phyloP scores from a whole-genome alignment of 169 alveolate species.

The Perkinsus olseni region DNA sequence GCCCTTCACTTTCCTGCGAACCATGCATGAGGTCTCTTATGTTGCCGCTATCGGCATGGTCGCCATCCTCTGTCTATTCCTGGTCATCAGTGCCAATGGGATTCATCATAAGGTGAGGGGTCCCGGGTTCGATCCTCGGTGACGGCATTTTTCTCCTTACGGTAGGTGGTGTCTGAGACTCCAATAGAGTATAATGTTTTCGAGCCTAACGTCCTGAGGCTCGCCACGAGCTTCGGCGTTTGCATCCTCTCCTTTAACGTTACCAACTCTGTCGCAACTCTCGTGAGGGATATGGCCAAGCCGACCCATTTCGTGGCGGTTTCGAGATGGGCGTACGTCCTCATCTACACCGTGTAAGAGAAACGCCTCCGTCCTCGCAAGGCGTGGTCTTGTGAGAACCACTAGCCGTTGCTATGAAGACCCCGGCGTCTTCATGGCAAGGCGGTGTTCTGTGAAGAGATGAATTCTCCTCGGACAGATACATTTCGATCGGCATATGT shows the following conservation, averaged over 20 bases:
- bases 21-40: neutral
- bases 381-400: too few species aligned
- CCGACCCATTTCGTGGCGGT: neutral
- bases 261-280: neutral
- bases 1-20: neutral
- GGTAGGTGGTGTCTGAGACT: neutral
- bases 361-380: too few species aligned
- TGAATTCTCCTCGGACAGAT: too few species aligned
- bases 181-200: neutral
- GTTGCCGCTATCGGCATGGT: neutral
- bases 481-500: neutral
- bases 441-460: too few species aligned
- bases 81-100: neutral
- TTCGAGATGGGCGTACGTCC: neutral
- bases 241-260: neutral
- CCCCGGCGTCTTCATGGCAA: too few species aligned
- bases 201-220: neutral
- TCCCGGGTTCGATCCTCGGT: neutral
- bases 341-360: neutral
- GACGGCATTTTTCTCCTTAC: neutral
- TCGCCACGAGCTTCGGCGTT: neutral
- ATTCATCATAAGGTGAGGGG: neutral
- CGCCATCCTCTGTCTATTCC: neutral
- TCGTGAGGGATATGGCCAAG: neutral
- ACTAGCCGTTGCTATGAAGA: too few species aligned